phyloP scores from a whole-genome alignment of 371 early-diverging fungal genomes.

The Basidiobolus meristosporus region DNA sequence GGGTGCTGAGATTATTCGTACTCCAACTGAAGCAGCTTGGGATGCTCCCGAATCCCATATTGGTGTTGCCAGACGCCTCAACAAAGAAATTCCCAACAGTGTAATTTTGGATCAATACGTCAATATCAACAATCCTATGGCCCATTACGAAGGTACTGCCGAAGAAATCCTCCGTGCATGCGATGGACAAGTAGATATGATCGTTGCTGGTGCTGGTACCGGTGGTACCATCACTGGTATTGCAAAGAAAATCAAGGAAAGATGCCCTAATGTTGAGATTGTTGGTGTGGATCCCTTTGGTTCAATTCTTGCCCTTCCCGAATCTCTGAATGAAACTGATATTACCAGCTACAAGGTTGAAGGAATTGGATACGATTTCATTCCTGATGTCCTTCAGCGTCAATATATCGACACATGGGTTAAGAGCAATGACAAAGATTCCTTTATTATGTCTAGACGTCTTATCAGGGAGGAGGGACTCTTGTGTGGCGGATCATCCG shows the following conservation, averaged over 20 bases:
- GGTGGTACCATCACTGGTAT: conserved; percentile 95
- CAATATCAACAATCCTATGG: conserved; percentile 88
- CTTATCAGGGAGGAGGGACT: conserved; percentile 92
- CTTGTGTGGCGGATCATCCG: conserved; percentile 84
- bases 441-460: conserved; percentile 85
- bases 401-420: conserved; percentile 77
- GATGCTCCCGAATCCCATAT: conserved; percentile 95
- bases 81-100: conserved; percentile 82
- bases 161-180: conserved; percentile 72
- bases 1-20: conserved; percentile 93
- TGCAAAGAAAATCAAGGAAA: conserved; percentile 84
- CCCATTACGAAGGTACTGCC: conserved; percentile 88
- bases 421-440: conserved; percentile 83
- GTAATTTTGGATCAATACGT: conserved; percentile 90
- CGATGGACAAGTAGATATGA: conserved; percentile 81
- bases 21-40: conserved; percentile 96
- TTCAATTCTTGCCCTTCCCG: conserved; percentile 82
- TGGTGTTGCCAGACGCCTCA: conserved; percentile 81
- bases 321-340: conserved; percentile 37
- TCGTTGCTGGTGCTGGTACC: conserved; percentile 91
- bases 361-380: conserved; percentile 96
- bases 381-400: conserved; percentile 80
- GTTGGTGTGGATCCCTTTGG: conserved; percentile 90
- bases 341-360: conserved; percentile 53
- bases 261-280: conserved; percentile 63